A percentile compares a stretch with the other conserved stretches of the same genome.
Conservation (phyloP, 2,329 filamentous ascomycete genomes). For the Dothistroma septosporum region DNA sequence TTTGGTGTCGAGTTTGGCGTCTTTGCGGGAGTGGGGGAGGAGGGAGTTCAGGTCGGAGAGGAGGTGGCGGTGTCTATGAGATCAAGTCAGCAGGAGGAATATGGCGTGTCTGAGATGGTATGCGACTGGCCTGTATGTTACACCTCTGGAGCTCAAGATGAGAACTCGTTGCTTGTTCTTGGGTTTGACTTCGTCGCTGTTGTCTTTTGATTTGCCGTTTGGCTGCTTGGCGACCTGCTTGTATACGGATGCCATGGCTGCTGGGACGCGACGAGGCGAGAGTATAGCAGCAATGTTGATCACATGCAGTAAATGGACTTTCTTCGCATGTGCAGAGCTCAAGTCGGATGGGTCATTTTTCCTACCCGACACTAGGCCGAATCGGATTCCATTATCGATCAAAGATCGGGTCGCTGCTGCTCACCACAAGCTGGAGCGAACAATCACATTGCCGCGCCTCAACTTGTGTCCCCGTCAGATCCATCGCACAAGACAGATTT, state of each 20-base stretch:
- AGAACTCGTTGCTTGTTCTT: conserved; percentile 62
- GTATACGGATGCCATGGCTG: conserved; percentile 53
- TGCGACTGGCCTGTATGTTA: conserved; percentile 67
- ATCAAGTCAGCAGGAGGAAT: background rate
- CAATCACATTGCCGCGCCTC: background rate
- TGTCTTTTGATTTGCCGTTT: conserved; percentile 32
- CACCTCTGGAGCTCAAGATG: conserved; percentile 86
- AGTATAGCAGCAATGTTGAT: background rate
- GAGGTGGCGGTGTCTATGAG: conserved; percentile 77
- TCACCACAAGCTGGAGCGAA: background rate
- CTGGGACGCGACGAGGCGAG: background rate
- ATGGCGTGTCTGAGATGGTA: background rate
- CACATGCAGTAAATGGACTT: background rate
- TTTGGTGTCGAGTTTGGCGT: conserved; percentile 96
- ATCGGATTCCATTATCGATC: background rate
- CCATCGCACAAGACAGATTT: conserved; percentile 1
- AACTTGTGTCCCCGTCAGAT: background rate
- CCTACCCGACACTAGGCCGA: background rate
- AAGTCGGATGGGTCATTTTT: background rate
- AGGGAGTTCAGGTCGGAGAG: conserved; percentile 83
- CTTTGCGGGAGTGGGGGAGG: conserved; percentile 87
- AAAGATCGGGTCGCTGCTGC: background rate
- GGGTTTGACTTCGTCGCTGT: conserved; percentile 26
- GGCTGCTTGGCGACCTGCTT: conserved; percentile 47
- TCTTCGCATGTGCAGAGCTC: background rate